A percentile compares a stretch with the other conserved stretches of the same genome.
These are phyloP conservation scores for Exophiala oligosperma DNA, from an alignment of 2,329 filamentous ascomycete genomes.

Conservation along the genomic window DNA sequence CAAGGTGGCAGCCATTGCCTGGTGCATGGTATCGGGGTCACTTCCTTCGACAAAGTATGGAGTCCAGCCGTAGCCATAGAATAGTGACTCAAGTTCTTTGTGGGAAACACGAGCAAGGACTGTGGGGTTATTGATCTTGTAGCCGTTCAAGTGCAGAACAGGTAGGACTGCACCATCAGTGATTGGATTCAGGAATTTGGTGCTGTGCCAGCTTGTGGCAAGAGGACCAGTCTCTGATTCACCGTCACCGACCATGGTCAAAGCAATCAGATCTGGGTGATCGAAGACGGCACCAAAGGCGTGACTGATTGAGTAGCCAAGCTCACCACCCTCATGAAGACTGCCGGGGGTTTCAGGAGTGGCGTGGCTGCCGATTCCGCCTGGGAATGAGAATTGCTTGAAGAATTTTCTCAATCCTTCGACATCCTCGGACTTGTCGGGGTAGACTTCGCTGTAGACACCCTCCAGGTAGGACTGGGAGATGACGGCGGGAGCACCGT, in stretches of 20 bases:
- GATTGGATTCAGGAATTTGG: slow-evolving; percentile 78
- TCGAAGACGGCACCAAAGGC: slow-evolving; percentile 77
- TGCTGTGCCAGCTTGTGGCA: slow-evolving; percentile 79
- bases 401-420: slow-evolving; percentile 74
- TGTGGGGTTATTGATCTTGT: slow-evolving; percentile 83
- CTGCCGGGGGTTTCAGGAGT: slow-evolving; percentile 77
- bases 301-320: slow-evolving; percentile 79
- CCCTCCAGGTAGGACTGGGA: slow-evolving; percentile 77
- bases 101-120: slow-evolving; percentile 72
- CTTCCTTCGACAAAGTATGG: slow-evolving; percentile 79
- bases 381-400: slow-evolving; percentile 80
- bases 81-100: slow-evolving; percentile 68
- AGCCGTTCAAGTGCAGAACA: slow-evolving; percentile 76
- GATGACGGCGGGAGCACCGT: slow-evolving; percentile 74
- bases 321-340: slow-evolving; percentile 76
- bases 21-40: slow-evolving; percentile 73
- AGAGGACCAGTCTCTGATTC: slow-evolving; percentile 80
- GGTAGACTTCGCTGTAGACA: slow-evolving; percentile 75
- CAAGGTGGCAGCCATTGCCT: slow-evolving; percentile 76
- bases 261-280: slow-evolving; percentile 69
- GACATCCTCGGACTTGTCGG: slow-evolving; percentile 67
- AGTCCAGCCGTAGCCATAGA: slow-evolving; percentile 74
- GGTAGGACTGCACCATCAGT: slow-evolving; percentile 76
- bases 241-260: slow-evolving; percentile 78
- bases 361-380: slow-evolving; percentile 74